These are phyloP conservation scores for Vitis hybrid DNA, from an alignment of 177 flowering plant species.

Conservation along the genomic window DNA sequence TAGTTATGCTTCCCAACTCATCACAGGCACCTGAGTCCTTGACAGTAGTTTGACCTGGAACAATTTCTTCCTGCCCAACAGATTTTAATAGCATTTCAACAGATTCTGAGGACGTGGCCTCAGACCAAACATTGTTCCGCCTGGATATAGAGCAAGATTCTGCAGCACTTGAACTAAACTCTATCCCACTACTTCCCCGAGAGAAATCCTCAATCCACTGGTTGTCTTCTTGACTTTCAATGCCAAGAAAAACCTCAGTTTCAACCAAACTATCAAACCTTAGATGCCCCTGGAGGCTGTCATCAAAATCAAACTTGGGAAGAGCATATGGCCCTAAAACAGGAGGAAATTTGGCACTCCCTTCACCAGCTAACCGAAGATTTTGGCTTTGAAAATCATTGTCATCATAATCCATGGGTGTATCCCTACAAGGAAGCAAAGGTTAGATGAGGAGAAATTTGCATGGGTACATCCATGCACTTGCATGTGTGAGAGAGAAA, in stretches of 20 bases:
- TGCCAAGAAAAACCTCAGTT: constrained; percentile 65
- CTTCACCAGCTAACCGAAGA: constrained; percentile 81
- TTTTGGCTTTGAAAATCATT: constrained; percentile 78
- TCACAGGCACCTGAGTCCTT: constrained; percentile 51
- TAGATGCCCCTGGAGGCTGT: constrained; percentile 61
- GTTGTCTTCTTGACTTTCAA: constrained; percentile 74
- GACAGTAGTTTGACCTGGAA: constrained; percentile 37
- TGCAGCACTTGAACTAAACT: constrained; percentile 64
- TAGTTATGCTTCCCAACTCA: constrained; percentile 39
- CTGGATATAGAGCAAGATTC: constrained; percentile 83
- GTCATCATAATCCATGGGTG: constrained; percentile 96
- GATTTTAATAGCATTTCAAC: constrained; percentile 97
- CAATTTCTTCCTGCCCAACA: constrained; percentile 86
- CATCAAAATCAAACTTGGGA: constrained; percentile 94
- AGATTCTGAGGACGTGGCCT: constrained; percentile 94
- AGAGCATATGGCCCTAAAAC: constrained; percentile 72
- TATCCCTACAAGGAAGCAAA: constrained; percentile 46
- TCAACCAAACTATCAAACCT: constrained; percentile 68
- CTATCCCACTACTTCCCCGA: constrained; percentile 67
- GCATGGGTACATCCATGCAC: no score
- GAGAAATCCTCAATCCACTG: constrained; percentile 93
- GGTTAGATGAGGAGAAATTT: not conserved
- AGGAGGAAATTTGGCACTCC: constrained; percentile 61
- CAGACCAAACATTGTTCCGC: constrained; percentile 92
- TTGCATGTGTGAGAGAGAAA: not conserved